phyloP scores from a whole-genome alignment of 345 rosid species.

The Luvunga scandens region DNA sequence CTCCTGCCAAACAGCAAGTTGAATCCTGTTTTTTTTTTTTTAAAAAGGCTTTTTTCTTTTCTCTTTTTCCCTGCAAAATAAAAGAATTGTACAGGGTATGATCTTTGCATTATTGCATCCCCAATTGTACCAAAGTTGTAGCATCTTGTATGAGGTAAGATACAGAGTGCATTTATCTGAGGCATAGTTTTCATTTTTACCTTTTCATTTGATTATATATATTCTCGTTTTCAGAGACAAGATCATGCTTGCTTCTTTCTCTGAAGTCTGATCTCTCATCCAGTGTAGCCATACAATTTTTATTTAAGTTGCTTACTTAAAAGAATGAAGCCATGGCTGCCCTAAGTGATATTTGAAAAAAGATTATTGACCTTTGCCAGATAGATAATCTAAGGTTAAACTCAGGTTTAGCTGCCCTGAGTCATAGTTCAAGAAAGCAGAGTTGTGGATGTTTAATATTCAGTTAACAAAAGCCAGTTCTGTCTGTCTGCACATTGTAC shows the following conservation, averaged over 20 bases:
- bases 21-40: conserved; percentile 2
- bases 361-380: neutral
- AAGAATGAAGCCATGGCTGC: neutral
- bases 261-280: neutral
- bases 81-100: neutral
- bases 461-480: no score
- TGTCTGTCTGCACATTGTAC: neutral
- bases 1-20: neutral
- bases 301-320: neutral
- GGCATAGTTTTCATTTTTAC: neutral
- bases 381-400: neutral
- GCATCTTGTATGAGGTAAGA: neutral
- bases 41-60: neutral
- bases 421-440: no score
- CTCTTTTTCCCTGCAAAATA: neutral
- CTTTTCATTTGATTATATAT: neutral
- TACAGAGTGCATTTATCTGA: neutral
- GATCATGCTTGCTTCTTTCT: neutral
- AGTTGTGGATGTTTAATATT: no score
- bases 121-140: neutral
- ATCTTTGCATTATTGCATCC: neutral
- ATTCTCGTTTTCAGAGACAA: neutral
- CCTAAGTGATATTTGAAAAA: neutral
- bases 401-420: no score
- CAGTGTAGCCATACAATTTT: neutral